phyloP scores from a whole-genome alignment of 768 basidiomycete species.

The Tubosaeta brunneosetosa region DNA sequence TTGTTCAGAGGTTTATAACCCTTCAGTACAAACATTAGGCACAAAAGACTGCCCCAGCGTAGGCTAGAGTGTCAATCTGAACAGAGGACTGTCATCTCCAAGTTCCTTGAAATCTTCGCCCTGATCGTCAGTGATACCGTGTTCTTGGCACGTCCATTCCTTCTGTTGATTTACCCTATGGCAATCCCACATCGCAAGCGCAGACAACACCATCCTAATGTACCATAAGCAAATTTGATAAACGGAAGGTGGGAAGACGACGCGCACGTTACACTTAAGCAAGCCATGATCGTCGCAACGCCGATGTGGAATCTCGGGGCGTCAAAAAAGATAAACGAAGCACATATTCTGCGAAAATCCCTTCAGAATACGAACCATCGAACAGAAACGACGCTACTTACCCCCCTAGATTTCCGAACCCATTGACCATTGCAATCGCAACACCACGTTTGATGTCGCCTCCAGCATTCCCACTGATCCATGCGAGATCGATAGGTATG shows the following conservation, averaged over 20 bases:
- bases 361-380: neutral
- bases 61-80: constrained; percentile 34
- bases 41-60: neutral
- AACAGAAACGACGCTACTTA: constrained; percentile 22
- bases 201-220: constrained; percentile 35
- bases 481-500: constrained; percentile 42
- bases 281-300: constrained; percentile 25
- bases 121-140: constrained; percentile 38
- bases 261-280: constrained; percentile 22
- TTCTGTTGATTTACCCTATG: constrained; percentile 45
- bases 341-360: constrained; percentile 30
- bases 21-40: neutral
- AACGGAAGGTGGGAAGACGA: constrained; percentile 1
- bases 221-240: constrained; percentile 24
- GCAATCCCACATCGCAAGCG: constrained; percentile 43
- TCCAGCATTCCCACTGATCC: constrained; percentile 51
- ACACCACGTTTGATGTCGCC: constrained; percentile 49
- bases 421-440: constrained; percentile 48
- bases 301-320: constrained; percentile 35
- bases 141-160: constrained; percentile 36
- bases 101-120: constrained; percentile 38
- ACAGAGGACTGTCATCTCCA: constrained; percentile 53
- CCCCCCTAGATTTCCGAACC: constrained; percentile 55
- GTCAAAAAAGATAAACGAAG: constrained; percentile 39
- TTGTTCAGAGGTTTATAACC: neutral